Base-by-base conservation (phyloP, 768 basidiomycete genomes). In the Galerina sulciceps region DNA sequence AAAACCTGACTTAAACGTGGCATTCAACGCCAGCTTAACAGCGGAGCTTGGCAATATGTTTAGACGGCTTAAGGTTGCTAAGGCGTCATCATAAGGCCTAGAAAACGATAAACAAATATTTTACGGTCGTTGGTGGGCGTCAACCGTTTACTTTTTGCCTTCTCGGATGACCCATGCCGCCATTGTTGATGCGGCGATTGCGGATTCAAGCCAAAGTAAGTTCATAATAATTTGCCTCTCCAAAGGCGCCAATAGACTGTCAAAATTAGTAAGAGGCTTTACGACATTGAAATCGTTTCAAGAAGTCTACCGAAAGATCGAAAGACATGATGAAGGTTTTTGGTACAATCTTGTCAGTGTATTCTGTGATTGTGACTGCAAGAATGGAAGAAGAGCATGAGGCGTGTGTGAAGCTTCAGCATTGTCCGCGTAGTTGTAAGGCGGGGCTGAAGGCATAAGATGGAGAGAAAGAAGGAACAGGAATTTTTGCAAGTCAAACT, bases 151-250 rank as follows among this genome's bases (percentile, higher is more conserved):
- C 93, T 84, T 84, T 83, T 81, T 88, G 61, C 85, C 83, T 64
- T 92, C 90, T 11, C 81, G 83, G 31, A 85, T 79, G 20, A 93
- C 88, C 91, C 93, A 93, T 15, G 85, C 84, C 5, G 81, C 75
- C 86, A 94, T 87, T 0, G 86, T 89, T 14, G 81, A 77, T n/a
- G 78, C 72, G 1, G 84, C 77, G 49, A 94, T 86, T 4, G 88
- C 75, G 20, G 85, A 82, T 67, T 96, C 95, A 26, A 95, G 80
- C 94, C 95, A 97, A 8, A 96, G 78, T 53, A 94, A 69, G 69
- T 89, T 93, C 88, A 96, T 90, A 34, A 94, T 83, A 23, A 96
- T 77, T 69, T 96, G 94, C 55, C 93, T 81, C 67, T 94, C 90
- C 18, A 95, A 69, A 17, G 91, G 85, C 2, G 84, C 86, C 37